These are phyloP conservation scores for Geotrichum histeridarum DNA, from an alignment of 1,139 yeast species.

Conservation along the genomic window DNA sequence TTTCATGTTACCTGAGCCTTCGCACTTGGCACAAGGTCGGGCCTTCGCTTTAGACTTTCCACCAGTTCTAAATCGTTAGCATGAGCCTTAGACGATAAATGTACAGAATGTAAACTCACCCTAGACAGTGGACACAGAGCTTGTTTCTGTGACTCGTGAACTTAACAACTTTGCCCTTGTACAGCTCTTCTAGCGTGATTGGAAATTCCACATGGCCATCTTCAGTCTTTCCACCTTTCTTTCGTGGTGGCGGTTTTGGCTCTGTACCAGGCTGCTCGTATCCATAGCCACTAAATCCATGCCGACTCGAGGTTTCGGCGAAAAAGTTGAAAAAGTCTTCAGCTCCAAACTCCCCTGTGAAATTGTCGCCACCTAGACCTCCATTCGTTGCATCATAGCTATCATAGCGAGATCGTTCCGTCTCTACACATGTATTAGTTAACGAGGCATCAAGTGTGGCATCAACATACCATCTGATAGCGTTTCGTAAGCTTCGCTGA, in stretches of 20 bases:
- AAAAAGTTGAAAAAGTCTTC: slow-evolving; percentile 74
- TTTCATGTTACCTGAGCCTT: slow-evolving; percentile 63
- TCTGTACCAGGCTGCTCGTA: slow-evolving; percentile 19
- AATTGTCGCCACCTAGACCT: slow-evolving; percentile 22
- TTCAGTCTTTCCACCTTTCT: slow-evolving; percentile 43
- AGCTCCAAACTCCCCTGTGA: slow-evolving; percentile 44
- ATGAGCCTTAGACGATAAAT: background rate
- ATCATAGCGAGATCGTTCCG: slow-evolving; percentile 19
- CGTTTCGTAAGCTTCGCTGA: slow-evolving; percentile 72
- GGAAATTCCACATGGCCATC: slow-evolving; percentile 64
- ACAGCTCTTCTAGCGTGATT: slow-evolving; percentile 65
- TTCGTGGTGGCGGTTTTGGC: slow-evolving; percentile 18
- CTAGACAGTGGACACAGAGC: slow-evolving; percentile 66
- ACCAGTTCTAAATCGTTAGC: slow-evolving; percentile 42
- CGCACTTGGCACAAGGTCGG: slow-evolving; percentile 59
- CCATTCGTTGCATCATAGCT: slow-evolving; percentile 11
- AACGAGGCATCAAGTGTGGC: background rate
- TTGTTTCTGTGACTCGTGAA: slow-evolving; percentile 69
- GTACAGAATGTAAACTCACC: slow-evolving; percentile 33
- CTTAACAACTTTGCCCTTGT: slow-evolving; percentile 82
- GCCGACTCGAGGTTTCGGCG: slow-evolving; percentile 28
- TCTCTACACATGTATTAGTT: slow-evolving; percentile 6
- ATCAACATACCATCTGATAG: slow-evolving; percentile 50
- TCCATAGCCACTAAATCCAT: slow-evolving; percentile 26
- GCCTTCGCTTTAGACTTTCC: slow-evolving; percentile 56